Percentiles rank a stretch among this genome's conserved stretches.
Evolutionary conservation across 2,329 filamentous ascomycete species (phyloP).

Genomic region (Colletotrichum karsti): DNA sequence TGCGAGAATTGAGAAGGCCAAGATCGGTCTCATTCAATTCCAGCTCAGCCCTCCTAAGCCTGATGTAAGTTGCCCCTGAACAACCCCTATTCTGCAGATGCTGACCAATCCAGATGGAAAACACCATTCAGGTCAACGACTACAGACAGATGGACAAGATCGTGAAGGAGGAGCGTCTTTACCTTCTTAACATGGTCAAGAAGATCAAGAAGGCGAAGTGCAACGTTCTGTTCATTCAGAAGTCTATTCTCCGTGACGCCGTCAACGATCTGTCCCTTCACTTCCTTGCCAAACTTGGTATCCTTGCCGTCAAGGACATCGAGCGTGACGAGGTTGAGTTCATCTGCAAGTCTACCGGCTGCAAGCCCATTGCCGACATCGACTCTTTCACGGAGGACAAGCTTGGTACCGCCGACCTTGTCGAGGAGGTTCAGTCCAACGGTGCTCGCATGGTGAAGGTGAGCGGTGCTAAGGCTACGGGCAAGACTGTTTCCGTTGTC

Average conservation of each 20-base stretch:
- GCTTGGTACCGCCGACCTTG: conserved; percentile 89
- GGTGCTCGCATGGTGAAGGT: conserved; percentile 95
- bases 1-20: conserved; percentile 94
- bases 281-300: conserved; percentile 97
- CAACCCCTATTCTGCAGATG: neutral
- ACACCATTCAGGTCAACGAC: conserved; percentile 98
- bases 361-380: conserved; percentile 98
- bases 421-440: conserved; percentile 89
- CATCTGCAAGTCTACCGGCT: conserved; percentile 98
- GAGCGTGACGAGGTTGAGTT: conserved; percentile 99
- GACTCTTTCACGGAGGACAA: conserved; percentile 99
- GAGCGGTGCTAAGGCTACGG: conserved; percentile 84
- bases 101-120: conserved; percentile 80
- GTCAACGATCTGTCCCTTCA: conserved; percentile 98
- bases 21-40: conserved; percentile 97
- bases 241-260: conserved; percentile 96
- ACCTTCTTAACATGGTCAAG: conserved; percentile 98
- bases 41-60: conserved; percentile 98
- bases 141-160: conserved; percentile 99
- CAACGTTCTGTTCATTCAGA: conserved; percentile 97
- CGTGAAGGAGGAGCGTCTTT: conserved; percentile 97
- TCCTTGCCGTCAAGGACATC: conserved; percentile 95
- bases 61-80: conserved; percentile 69
- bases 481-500: conserved; percentile 93
- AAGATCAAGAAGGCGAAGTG: conserved; percentile 99